Conservation (phyloP, 1,139 yeast genomes). For the Pichia sp. region DNA sequence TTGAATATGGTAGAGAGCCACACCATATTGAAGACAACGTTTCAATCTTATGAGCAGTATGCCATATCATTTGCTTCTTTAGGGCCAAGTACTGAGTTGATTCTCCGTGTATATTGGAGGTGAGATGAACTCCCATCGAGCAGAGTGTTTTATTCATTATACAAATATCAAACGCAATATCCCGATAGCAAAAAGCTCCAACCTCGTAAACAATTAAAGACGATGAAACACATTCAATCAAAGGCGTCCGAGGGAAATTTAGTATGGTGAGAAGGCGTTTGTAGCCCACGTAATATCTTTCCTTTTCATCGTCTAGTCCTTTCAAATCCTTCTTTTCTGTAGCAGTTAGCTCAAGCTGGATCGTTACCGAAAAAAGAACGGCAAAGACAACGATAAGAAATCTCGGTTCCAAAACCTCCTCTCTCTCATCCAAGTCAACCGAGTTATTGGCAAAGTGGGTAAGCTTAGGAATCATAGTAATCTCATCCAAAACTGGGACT, state of each 20-base stretch:
- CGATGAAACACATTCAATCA: background rate
- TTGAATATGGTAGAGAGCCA: background rate
- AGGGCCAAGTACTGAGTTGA: background rate
- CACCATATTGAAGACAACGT: background rate
- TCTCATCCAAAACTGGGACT: background rate
- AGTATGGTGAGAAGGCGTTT: background rate
- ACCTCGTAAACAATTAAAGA: background rate
- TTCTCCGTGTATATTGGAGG: too few relatives aligned
- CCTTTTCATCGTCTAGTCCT: background rate
- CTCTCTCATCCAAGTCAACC: background rate
- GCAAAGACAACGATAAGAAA: background rate
- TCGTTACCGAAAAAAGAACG: background rate
- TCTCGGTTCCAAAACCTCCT: background rate
- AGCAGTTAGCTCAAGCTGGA: background rate
- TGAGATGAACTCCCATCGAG: background rate
- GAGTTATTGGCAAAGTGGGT: too few relatives aligned
- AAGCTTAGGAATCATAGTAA: background rate
- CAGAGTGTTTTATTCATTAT: background rate
- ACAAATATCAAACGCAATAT: background rate
- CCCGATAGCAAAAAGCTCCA: background rate
- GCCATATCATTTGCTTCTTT: background rate
- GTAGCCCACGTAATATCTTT: background rate
- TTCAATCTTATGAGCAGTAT: slow-evolving; percentile 1
- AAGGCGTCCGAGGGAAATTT: background rate
- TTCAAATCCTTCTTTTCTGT: background rate